Evolutionary conservation across 129 eudicot genomes (phyloP).

Genomic region (Mikania micrantha): DNA sequence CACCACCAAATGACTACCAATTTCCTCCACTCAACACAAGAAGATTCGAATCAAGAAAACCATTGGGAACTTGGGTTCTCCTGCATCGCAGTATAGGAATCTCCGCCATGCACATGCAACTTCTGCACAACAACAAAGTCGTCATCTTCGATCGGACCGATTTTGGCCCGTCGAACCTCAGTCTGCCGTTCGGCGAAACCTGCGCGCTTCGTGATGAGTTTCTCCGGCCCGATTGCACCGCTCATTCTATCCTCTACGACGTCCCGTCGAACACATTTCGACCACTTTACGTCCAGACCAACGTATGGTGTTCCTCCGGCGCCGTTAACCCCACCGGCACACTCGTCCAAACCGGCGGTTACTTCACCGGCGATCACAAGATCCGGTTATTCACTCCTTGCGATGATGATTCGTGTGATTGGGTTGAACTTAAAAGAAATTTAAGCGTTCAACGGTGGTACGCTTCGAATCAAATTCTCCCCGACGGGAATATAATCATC

Average conservation of each 20-base stretch:
- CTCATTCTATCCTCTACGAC: slow-evolving; percentile 77
- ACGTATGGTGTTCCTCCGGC: slow-evolving; percentile 87
- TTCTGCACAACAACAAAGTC: slow-evolving; percentile 61
- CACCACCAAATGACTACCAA: background rate
- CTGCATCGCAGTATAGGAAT: slow-evolving; percentile 49
- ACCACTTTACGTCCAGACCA: slow-evolving; percentile 55
- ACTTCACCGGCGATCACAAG: slow-evolving; percentile 47
- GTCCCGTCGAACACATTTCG: slow-evolving; percentile 57
- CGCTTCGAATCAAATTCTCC: slow-evolving; percentile 47
- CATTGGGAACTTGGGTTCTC: slow-evolving; percentile 54
- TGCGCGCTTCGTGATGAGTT: slow-evolving; percentile 41
- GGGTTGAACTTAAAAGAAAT: slow-evolving; percentile 46
- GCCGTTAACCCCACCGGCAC: slow-evolving; percentile 54
- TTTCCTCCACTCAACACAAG: background rate
- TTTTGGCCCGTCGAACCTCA: slow-evolving; percentile 62
- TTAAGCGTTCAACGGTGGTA: slow-evolving; percentile 60
- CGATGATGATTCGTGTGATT: slow-evolving; percentile 37
- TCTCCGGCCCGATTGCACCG: slow-evolving; percentile 46
- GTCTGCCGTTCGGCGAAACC: slow-evolving; percentile 37
- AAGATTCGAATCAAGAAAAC: slow-evolving; percentile 5
- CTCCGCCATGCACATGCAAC: slow-evolving; percentile 98
- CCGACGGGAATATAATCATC: slow-evolving; percentile 71
- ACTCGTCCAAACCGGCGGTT: slow-evolving; percentile 69
- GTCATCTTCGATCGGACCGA: slow-evolving; percentile 85
- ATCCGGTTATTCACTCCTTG: slow-evolving; percentile 62